Percentiles rank a stretch among this genome's conserved stretches.
Conservation (phyloP, 371 early-diverging fungal species). For the Choanephora cucurbitarum region DNA sequence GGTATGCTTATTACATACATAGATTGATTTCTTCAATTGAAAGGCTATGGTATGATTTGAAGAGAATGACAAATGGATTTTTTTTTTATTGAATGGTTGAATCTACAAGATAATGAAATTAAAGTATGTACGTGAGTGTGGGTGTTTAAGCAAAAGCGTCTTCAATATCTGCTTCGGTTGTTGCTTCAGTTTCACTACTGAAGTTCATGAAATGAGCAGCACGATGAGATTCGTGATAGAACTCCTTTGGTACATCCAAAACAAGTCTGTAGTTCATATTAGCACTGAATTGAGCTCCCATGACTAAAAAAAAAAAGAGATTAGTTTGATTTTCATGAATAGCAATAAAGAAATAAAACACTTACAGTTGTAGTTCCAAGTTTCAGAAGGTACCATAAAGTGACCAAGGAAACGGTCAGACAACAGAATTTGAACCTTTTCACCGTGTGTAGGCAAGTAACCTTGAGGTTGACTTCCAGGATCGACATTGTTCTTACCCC, state of each 20-base stretch:
- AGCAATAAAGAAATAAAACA: background rate
- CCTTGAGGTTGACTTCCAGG: conserved; percentile 82
- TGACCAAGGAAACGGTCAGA: conserved; percentile 95
- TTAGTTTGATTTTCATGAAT: background rate
- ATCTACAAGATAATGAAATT: background rate
- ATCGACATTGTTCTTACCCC: conserved; percentile 88
- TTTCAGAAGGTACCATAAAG: conserved; percentile 96
- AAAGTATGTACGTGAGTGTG: too few species aligned
- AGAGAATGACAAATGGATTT: too few species aligned
- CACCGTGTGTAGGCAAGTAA: conserved; percentile 86
- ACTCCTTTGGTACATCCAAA: conserved; percentile 93
- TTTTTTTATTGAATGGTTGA: too few species aligned
- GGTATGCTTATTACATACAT: too few species aligned
- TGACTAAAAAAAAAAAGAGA: conserved; percentile 34
- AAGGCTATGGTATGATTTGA: too few species aligned
- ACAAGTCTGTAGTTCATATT: conserved; percentile 91
- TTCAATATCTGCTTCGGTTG: conserved; percentile 70
- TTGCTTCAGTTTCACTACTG: conserved; percentile 76
- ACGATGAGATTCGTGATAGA: conserved; percentile 96
- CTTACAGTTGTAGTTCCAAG: conserved; percentile 91
- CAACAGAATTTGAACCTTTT: conserved; percentile 94
- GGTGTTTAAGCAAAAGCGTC: conserved; percentile 66
- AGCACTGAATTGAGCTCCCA: conserved; percentile 89
- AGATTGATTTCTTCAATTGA: too few species aligned
- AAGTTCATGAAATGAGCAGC: conserved; percentile 96